A percentile compares a stretch with the other conserved stretches of the same genome.
These are phyloP conservation scores for Talaromyces sp. DNA, from an alignment of 2,329 filamentous ascomycete genomes.

Conservation along the genomic window DNA sequence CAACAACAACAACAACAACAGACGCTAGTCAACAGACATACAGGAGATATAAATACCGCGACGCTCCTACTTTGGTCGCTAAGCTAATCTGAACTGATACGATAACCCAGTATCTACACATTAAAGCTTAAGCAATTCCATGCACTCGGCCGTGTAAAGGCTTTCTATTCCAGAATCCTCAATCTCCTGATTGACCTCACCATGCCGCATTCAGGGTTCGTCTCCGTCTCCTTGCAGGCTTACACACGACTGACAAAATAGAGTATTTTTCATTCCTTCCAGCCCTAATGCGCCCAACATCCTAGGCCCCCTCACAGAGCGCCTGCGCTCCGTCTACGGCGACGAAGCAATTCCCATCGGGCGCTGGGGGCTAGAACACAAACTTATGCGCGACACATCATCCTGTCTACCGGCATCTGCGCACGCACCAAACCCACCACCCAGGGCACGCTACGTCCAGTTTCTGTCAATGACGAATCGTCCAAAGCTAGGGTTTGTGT, in stretches of 20 bases:
- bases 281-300: slow-evolving; percentile 39
- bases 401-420: slow-evolving; percentile 37
- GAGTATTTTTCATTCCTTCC: slow-evolving; percentile 43
- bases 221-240: background rate
- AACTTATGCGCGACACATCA: slow-evolving; percentile 42
- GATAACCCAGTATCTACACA: background rate
- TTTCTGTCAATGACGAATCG: slow-evolving; percentile 42
- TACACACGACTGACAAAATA: slow-evolving; percentile 19
- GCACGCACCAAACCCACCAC: slow-evolving; percentile 26
- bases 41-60: background rate
- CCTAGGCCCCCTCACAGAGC: slow-evolving; percentile 34
- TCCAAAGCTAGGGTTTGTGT: slow-evolving; percentile 40
- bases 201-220: slow-evolving; percentile 6
- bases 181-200: background rate
- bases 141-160: background rate
- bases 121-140: background rate
- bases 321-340: slow-evolving; percentile 35
- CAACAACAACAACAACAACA: background rate
- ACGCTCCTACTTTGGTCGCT: background rate
- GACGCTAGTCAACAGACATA: background rate
- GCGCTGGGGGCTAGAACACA: slow-evolving; percentile 42
- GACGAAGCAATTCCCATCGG: slow-evolving; percentile 35
- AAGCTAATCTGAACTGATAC: background rate
- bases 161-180: background rate
- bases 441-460: slow-evolving; percentile 40